These are phyloP conservation scores for Nepenthes alata DNA, from an alignment of 179 eudicot genomes.

Conservation along the genomic window DNA sequence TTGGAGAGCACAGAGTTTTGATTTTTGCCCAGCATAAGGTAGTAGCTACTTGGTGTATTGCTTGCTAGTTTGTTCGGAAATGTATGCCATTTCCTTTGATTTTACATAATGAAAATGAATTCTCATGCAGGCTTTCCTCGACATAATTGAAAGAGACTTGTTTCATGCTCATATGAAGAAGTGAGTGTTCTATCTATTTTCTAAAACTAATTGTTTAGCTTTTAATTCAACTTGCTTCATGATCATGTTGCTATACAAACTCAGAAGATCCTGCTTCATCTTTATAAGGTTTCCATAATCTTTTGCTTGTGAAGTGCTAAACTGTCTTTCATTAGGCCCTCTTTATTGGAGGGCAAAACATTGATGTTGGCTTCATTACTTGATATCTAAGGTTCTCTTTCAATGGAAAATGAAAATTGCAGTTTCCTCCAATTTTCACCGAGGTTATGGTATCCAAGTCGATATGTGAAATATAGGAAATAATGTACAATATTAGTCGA, in stretches of 20 bases:
- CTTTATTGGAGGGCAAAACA: too few species aligned
- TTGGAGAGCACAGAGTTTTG: conserved; percentile 95
- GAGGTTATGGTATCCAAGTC: too few species aligned
- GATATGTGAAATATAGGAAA: too few species aligned
- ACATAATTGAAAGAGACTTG: conserved; percentile 83
- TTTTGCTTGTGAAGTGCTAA: too few species aligned
- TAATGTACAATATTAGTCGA: too few species aligned
- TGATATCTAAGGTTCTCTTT: too few species aligned
- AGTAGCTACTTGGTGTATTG: conserved; percentile 1
- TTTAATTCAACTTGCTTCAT: neutral
- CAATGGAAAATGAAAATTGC: too few species aligned
- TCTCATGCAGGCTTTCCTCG: conserved; percentile 64
- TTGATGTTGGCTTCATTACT: too few species aligned
- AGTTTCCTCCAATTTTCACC: too few species aligned
- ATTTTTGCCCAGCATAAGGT: conserved; percentile 97
- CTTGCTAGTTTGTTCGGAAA: neutral
- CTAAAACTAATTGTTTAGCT: neutral
- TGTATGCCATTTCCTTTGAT: too few species aligned
- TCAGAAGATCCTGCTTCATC: neutral
- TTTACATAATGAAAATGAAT: too few species aligned
- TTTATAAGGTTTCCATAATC: conserved; percentile 5
- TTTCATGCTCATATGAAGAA: conserved; percentile 82
- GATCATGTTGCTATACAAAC: neutral
- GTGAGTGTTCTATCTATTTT: conserved; percentile 13
- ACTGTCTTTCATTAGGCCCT: too few species aligned